Conservation (phyloP, 768 basidiomycete species). For the Lactarius hengduanensis region DNA sequence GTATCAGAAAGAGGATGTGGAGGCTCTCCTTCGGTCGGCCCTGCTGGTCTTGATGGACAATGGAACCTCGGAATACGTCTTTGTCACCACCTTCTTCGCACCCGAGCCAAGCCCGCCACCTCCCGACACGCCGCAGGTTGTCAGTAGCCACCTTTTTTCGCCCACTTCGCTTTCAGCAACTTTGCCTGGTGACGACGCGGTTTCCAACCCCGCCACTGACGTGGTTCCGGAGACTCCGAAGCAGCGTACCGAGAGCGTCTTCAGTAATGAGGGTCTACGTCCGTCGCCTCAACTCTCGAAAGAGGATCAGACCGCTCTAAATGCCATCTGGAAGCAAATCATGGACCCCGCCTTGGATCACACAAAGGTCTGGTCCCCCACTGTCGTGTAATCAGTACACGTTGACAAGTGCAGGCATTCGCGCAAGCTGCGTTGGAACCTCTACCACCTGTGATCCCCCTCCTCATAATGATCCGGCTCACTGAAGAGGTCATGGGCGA, state of each 20-base stretch:
- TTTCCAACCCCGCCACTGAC: conserved; percentile 46
- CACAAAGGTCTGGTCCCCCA: conserved; percentile 54
- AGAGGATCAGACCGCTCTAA: conserved; percentile 58
- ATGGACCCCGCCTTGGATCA: conserved; percentile 91
- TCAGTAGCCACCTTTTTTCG: conserved; percentile 36
- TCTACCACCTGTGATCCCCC: conserved; percentile 66
- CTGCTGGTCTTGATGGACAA: conserved; percentile 94
- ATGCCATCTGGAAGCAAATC: conserved; percentile 85
- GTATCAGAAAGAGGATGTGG: conserved; percentile 72
- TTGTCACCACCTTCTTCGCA: conserved; percentile 80
- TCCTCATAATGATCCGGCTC: conserved; percentile 89
- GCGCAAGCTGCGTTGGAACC: conserved; percentile 68
- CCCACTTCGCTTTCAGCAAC: conserved; percentile 37
- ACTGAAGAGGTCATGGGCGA: conserved; percentile 77
- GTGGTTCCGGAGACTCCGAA: conserved; percentile 38
- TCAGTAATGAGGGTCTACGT: conserved; percentile 38
- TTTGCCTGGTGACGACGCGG: conserved; percentile 33
- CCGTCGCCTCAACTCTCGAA: conserved; percentile 38
- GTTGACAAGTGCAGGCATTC: conserved; percentile 52
- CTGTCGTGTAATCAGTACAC: not conserved
- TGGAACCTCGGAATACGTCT: conserved; percentile 87
- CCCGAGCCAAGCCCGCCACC: conserved; percentile 31
- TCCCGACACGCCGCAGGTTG: conserved; percentile 14
- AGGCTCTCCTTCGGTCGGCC: conserved; percentile 82
- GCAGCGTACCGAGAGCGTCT: conserved; percentile 34